Evolutionary conservation across 805 yeast genomes (phyloP).

Genomic region (Saccharomycopsis guyanensis): DNA sequence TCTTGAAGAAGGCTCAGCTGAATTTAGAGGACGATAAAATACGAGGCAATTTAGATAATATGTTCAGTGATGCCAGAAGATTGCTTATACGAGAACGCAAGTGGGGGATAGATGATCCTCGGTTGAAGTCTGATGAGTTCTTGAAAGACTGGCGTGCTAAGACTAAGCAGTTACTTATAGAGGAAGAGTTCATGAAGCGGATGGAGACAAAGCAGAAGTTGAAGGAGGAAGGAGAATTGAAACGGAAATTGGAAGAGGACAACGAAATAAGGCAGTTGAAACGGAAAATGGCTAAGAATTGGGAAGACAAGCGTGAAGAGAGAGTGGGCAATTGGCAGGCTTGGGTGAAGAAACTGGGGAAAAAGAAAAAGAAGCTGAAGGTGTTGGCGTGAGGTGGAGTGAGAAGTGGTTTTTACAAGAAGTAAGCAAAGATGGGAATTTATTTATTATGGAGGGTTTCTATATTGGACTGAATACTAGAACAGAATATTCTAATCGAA

Average conservation of each 20-base stretch:
- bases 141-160: slow-evolving; percentile 34
- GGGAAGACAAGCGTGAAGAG: slow-evolving; percentile 56
- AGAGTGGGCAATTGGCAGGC: slow-evolving; percentile 56
- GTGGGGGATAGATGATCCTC: slow-evolving; percentile 33
- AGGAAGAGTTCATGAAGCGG: slow-evolving; percentile 38
- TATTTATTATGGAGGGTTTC: too few species aligned
- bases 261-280: slow-evolving; percentile 29
- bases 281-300: slow-evolving; percentile 35
- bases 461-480: too few species aligned
- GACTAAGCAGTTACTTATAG: slow-evolving; percentile 37
- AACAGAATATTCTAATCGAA: too few species aligned
- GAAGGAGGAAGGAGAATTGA: slow-evolving; percentile 33
- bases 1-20: slow-evolving; percentile 47
- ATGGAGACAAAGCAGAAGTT: slow-evolving; percentile 35
- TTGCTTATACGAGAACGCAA: slow-evolving; percentile 31
- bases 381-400: not conserved
- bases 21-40: slow-evolving; percentile 32
- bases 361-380: slow-evolving; percentile 38
- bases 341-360: slow-evolving; percentile 36
- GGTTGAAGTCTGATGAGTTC: slow-evolving; percentile 32
- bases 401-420: not conserved
- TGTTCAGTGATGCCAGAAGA: slow-evolving; percentile 37
- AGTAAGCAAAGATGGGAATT: too few species aligned
- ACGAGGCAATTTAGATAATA: slow-evolving; percentile 36
- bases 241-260: slow-evolving; percentile 27